These are phyloP conservation scores for Colletotrichum sp. DNA, from an alignment of 2,329 filamentous ascomycete species.

Conservation along the genomic window DNA sequence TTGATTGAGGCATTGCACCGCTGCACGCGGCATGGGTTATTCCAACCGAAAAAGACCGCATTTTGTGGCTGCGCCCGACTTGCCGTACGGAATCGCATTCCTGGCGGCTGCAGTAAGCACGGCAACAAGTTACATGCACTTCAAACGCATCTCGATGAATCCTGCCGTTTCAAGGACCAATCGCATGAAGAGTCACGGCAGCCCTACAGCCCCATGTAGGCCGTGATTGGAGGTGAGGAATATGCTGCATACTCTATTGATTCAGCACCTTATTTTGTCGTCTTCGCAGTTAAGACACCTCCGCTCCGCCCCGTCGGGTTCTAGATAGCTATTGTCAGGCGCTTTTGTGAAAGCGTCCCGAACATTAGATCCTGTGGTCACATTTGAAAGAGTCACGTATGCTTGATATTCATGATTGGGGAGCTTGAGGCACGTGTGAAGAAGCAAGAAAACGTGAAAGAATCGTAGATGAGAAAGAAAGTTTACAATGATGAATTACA, in stretches of 20 bases:
- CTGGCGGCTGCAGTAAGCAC: background rate
- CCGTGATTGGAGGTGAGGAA: background rate
- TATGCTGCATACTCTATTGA: background rate
- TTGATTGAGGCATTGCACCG: background rate
- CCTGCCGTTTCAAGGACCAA: background rate
- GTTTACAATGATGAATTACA: background rate
- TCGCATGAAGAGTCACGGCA: fast-evolving
- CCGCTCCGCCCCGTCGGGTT: background rate
- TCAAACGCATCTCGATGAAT: background rate
- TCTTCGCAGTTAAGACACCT: background rate
- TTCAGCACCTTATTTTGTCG: background rate
- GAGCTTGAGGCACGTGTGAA: fast-evolving
- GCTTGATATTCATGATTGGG: fast-evolving
- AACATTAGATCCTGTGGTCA: too few species aligned
- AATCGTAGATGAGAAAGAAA: background rate
- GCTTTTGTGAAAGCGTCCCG: too few species aligned
- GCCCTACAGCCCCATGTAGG: background rate
- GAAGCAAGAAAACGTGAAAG: background rate
- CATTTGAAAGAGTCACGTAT: background rate
- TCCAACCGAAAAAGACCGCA: background rate
- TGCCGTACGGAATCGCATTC: background rate
- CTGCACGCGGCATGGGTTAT: background rate
- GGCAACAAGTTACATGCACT: background rate
- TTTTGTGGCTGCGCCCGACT: background rate
- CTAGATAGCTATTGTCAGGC: fast-evolving